Evolutionary conservation across 129 eudicot genomes (phyloP).

Genomic region (Solidago caesia): DNA sequence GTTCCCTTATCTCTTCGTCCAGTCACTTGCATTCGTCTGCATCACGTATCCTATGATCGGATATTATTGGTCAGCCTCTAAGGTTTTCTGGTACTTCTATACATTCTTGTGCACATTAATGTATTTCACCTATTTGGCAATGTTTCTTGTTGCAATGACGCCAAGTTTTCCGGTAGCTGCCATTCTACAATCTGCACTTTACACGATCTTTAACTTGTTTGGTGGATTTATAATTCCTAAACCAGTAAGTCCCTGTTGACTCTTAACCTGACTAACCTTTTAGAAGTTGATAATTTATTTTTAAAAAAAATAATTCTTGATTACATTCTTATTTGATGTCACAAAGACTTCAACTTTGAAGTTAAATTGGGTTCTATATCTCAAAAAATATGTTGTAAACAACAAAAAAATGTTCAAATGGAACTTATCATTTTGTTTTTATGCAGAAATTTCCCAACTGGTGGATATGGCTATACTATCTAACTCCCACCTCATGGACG

Average conservation of each 20-base stretch:
- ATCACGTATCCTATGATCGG: conserved; percentile 37
- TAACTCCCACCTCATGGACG: conserved; percentile 59
- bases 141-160: conserved; percentile 34
- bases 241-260: conserved; percentile 34
- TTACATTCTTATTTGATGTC: background rate
- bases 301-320: background rate
- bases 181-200: conserved; percentile 40
- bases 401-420: no score
- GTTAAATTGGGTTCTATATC: no score
- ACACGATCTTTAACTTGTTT: conserved; percentile 44
- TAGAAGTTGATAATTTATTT: background rate
- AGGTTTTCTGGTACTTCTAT: conserved; percentile 39
- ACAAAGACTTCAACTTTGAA: no score
- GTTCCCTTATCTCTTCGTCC: conserved; percentile 32
- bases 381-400: no score
- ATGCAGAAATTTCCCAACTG: conserved; percentile 60
- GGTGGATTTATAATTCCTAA: conserved; percentile 51
- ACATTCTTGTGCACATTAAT: conserved; percentile 31
- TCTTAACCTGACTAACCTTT: background rate
- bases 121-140: conserved; percentile 34
- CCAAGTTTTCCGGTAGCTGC: conserved; percentile 56
- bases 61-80: conserved; percentile 28
- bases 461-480: conserved; percentile 65
- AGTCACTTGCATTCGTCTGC: conserved; percentile 23
- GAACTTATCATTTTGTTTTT: background rate